Base-by-base conservation (phyloP, 768 basidiomycete genomes). In the Podaxis carcinomalis region DNA sequence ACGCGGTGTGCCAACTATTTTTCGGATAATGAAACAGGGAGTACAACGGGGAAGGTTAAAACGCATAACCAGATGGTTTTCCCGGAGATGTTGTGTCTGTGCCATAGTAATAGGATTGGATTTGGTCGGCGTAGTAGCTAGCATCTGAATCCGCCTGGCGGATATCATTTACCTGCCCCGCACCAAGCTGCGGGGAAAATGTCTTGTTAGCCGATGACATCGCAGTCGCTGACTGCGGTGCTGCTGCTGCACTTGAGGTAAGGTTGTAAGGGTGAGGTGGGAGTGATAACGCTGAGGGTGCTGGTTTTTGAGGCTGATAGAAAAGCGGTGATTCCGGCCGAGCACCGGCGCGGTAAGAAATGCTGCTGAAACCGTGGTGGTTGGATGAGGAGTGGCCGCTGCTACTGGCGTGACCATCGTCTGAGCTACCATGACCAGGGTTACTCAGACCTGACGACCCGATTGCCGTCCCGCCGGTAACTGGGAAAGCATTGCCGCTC, bases 51-150 rank as follows among this genome's bases (percentile, higher is more conserved):
- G 16, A 36, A 35, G 28, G 23, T 40, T 32, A 59, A 19, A 42
- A 21, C 23, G 40, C 42, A 28, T 47, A 16, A 27, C 21, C 59
- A 23, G 51, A 28, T 37, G 52, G 19, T 28, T 52, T 37, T 37
- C 32, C 21, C 1, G 49, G 36, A 54, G 59, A 16, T 7, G n/a
- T 47, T 37, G 52, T 35, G 51, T 36, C 52, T 25, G 44, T 40
- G 39, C 51, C 59, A 28, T 54, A 55, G 27, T 53, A 59, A 44
- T 52, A 51, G 5, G 50, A 59, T 21, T 50, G 59, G 5, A 54
- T 36, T 40, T 49, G 59, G 27, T 37, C 35, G 23, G 53, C 53
- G 36, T 60, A 61, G 13, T 46, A 59, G 51, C 21, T 59, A 16
- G 51, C 51, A 46, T 54, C 59, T 27, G 44, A 59, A 27, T 49